phyloP scores from a whole-genome alignment of 768 basidiomycete genomes.

The Serendipita sp. region DNA sequence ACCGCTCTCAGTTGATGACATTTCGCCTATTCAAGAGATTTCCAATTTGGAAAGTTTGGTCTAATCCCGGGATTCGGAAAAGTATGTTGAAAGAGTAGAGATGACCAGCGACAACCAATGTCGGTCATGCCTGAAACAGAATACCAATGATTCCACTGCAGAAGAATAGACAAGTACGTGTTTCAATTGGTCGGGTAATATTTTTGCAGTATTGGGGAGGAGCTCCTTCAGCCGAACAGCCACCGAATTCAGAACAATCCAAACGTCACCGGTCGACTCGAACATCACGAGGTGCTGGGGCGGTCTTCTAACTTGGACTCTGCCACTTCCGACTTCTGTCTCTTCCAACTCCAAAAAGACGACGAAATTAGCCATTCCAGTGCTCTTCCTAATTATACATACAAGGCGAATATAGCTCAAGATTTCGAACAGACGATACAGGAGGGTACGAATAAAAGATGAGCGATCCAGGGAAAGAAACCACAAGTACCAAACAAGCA shows the following conservation, averaged over 20 bases:
- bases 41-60: not conserved
- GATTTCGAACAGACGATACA: not conserved
- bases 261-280: not conserved
- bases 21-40: not conserved
- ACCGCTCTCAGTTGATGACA: constrained; percentile 1
- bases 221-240: not conserved
- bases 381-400: not conserved
- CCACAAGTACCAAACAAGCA: not conserved
- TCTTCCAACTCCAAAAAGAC: not conserved
- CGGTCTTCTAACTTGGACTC: not conserved
- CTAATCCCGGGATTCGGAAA: not conserved
- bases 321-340: not conserved
- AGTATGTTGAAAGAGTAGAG: not conserved
- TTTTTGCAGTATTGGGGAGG: not conserved
- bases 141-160: too few relatives aligned
- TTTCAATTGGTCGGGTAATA: not conserved
- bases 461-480: not conserved
- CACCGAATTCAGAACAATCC: not conserved
- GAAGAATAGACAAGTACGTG: too few relatives aligned
- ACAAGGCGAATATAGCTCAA: not conserved
- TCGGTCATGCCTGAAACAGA: too few relatives aligned
- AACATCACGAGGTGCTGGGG: not conserved
- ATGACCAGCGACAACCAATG: not conserved
- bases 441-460: not conserved
- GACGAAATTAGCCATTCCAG: not conserved